Percentiles rank a stretch among this genome's conserved stretches.
These are phyloP conservation scores for Lachancea meyersii DNA, from an alignment of 805 yeast genomes.

Conservation along the genomic window DNA sequence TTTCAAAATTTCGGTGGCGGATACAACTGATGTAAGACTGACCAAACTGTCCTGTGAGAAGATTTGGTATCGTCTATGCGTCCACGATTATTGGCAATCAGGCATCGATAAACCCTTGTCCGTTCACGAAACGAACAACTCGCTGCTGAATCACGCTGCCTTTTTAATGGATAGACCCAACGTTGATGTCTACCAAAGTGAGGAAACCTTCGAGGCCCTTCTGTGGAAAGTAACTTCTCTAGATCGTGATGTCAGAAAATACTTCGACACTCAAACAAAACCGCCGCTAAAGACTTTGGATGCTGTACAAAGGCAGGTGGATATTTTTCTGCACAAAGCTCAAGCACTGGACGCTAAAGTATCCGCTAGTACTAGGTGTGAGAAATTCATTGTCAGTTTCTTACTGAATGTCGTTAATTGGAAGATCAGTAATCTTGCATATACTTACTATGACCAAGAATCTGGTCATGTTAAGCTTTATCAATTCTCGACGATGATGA, in stretches of 20 bases:
- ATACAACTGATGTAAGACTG: slow-evolving; percentile 19
- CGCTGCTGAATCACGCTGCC: slow-evolving; percentile 27
- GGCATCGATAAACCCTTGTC: slow-evolving; percentile 19
- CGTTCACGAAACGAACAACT: slow-evolving; percentile 23
- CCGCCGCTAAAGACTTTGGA: slow-evolving; percentile 30
- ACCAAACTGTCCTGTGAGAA: slow-evolving; percentile 23
- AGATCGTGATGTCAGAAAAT: slow-evolving; percentile 30
- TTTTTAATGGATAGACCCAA: slow-evolving; percentile 19
- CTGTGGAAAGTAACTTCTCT: slow-evolving; percentile 29
- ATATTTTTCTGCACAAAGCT: slow-evolving; percentile 16
- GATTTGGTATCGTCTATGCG: slow-evolving; percentile 27
- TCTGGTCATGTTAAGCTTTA: slow-evolving; percentile 15
- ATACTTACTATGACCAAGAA: slow-evolving; percentile 20
- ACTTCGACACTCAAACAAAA: slow-evolving; percentile 14
- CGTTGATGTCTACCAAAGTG: slow-evolving; percentile 24
- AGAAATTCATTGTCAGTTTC: slow-evolving; percentile 21
- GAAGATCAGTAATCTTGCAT: slow-evolving; percentile 25
- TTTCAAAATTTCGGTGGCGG: slow-evolving; percentile 19
- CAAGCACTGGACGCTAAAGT: slow-evolving; percentile 9
- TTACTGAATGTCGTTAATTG: slow-evolving; percentile 20
- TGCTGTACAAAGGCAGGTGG: slow-evolving; percentile 21
- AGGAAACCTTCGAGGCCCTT: slow-evolving; percentile 26
- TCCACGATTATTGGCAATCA: slow-evolving; percentile 24
- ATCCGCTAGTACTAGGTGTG: slow-evolving; percentile 18
- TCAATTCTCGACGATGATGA: slow-evolving; percentile 18